These are phyloP conservation scores for Coelastrella sp. DNA, from an alignment of 139 green algal genomes.

Conservation along the genomic window DNA sequence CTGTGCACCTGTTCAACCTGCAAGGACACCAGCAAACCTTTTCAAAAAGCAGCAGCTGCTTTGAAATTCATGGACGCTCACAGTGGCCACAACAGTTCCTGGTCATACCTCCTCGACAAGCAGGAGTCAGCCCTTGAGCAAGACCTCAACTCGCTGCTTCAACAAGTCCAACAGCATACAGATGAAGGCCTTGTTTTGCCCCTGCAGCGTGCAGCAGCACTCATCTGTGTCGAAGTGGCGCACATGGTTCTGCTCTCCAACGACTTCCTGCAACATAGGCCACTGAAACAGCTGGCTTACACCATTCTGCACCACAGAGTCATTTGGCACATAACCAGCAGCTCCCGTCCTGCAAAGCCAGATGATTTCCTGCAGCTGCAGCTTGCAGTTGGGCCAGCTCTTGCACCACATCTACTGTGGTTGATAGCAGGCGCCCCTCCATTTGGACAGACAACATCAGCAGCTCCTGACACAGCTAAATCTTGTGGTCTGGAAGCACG, in stretches of 20 bases:
- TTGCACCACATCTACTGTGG: conserved; percentile 10
- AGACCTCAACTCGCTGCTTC: not conserved
- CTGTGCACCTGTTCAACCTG: conserved; percentile 15
- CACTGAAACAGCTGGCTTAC: not conserved
- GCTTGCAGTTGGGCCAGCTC: not conserved
- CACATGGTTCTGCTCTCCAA: conserved; percentile 2
- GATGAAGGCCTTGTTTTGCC: not conserved
- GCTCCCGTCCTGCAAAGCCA: conserved; percentile 9
- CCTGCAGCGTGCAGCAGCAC: conserved; percentile 10
- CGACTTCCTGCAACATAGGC: not conserved
- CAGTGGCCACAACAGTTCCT: not conserved
- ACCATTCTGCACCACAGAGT: conserved; percentile 4
- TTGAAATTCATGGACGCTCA: conserved; percentile 24
- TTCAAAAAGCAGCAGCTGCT: not conserved
- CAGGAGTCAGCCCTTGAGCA: conserved; percentile 8
- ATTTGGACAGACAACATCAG: not conserved
- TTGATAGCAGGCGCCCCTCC: conserved; percentile 1
- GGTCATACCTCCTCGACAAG: not conserved
- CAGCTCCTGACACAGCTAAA: not conserved
- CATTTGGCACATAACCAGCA: conserved; percentile 25
- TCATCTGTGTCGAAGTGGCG: conserved; percentile 8
- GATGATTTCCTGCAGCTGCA: not conserved
- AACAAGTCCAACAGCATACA: conserved; percentile 20
- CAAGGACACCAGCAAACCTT: conserved; percentile 8
- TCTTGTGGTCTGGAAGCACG: conserved; percentile 6